A percentile compares a stretch with the other conserved stretches of the same genome.
phyloP scores from a whole-genome alignment of 306 rosid genomes.

The Cucumis cinereus region DNA sequence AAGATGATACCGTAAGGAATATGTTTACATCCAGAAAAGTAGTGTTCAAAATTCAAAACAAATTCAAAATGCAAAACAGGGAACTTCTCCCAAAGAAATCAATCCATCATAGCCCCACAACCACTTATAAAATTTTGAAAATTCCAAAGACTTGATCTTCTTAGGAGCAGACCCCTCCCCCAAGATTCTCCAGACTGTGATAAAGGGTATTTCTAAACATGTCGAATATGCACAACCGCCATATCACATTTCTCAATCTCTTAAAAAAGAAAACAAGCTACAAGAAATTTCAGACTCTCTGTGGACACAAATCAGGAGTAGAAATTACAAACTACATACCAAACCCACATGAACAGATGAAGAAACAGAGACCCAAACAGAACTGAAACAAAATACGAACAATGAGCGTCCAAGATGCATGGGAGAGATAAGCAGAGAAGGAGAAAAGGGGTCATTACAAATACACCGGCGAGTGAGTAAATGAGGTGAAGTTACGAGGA shows the following conservation, averaged over 20 bases:
- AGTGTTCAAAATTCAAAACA: not conserved
- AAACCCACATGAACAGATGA: not conserved
- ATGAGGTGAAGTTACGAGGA: conserved; percentile 20
- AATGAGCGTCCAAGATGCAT: not conserved
- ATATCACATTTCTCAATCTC: not conserved
- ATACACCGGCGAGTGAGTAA: conserved; percentile 29
- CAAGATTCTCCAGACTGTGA: not conserved
- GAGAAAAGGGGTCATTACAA: conserved; percentile 34
- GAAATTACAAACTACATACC: not conserved
- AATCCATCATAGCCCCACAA: not conserved
- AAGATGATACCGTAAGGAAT: not conserved
- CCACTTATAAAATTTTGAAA: not conserved
- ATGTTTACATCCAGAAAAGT: not conserved
- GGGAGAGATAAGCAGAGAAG: not conserved
- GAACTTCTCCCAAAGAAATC: not conserved
- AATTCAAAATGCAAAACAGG: not conserved
- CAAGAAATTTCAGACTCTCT: not conserved
- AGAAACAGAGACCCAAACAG: not conserved
- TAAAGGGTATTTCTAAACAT: not conserved
- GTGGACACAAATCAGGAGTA: not conserved
- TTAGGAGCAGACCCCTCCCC: not conserved
- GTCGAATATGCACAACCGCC: not conserved
- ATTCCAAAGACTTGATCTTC: not conserved
- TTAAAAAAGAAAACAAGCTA: not conserved
- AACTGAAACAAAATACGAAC: not conserved